Evolutionary conservation across 345 rosid species (phyloP), one percentile per base, ranked within the genome.

Genomic region (Populus deltoides): DNA sequence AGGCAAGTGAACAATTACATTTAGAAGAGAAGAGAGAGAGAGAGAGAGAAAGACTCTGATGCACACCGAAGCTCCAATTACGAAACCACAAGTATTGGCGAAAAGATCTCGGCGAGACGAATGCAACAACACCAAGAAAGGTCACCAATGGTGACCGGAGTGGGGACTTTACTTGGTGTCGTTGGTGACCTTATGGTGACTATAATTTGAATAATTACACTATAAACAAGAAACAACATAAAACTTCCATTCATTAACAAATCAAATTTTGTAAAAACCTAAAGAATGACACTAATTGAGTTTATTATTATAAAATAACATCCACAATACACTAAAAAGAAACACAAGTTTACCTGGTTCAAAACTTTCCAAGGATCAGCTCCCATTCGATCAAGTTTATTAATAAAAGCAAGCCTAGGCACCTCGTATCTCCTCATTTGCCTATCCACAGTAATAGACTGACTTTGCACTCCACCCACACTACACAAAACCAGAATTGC

Each of bases 331-430:
- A 31, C 18, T 1, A 49, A 17, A 55, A n/a, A 78, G 17, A 78
- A 35, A 25, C 29, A 20, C 62, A 8, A 7, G 1, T 1, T 38
- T 76, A 97, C 99, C 97, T 97, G 99, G 81, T 81, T 91, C 84
- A 97, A 81, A 71, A 97, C 99, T 89, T 94, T 97, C 98, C 98
- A 94, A 0, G 98, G 99, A 85, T 97, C 99, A 22, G 99, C 99
- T 82, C 98, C 99, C 99, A 92, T 97, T 65, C 99, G 84, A 84
- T 97, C 99, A 75, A 97, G 99, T 85, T 97, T 97, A 78, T 97
- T 97, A 66, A 94, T 97, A 87, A 97, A 97, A 0, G 96, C 98
- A 36, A 97, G 81, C 77, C 99, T 86, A 0, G 99, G 98, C 45
- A 97, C 99, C 73, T 90, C 94, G 25, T 97, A 97, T 86, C 99